Base-by-base conservation (phyloP, 495 filamentous ascomycete genomes). In the Lophiotrema nucula region DNA sequence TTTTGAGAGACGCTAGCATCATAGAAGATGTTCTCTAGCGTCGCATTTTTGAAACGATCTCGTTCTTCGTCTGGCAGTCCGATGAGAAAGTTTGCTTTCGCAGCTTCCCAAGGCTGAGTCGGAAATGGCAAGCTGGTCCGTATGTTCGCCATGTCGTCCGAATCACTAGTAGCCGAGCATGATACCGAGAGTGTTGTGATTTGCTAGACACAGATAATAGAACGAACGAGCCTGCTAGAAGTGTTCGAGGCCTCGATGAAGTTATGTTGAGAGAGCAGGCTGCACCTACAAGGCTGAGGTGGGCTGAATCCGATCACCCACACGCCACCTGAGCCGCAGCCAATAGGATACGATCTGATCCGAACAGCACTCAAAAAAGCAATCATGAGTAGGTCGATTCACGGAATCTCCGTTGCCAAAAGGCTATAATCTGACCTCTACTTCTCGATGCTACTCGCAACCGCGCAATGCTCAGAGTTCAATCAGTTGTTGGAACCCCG, bases 1-100 rank as follows among this genome's bases (percentile, higher is more conserved):
- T 69, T 72, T 16, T 70, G 55, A 2, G 60, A 52, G 16, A 59
- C 65, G 56, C 66, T 74, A 11, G 70, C 70, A 46, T 59, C 52
- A 42, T 70, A 72, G 50, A 72, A 66, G 24, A 69, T 37, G 3
- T 49, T 62, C 33, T 74, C 72, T 2, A 62, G 55, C 13, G 67
- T 64, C 8, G 55, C 52, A 41, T 46, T 47, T 28, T 56, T 18
- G 45, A 63, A 63, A 27, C 31, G 10, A 22, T 27, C 5, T n/a
- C 10, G 33, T 16, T 62, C 58, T 11, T 58, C 48, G 0, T 56
- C 26, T 1, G 53, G 31, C 12, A 66, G 54, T 23, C 48, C 53
- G 13, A 45, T 25, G 3, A 60, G 41, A 18, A 60, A 60, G 16
- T 45, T 51, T 2, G 37, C 16, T 23, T 47, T 53, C 11, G 56